Evolutionary conservation across 1,139 yeast genomes (phyloP).

Genomic region (Sugiyamaella pinicola): DNA sequence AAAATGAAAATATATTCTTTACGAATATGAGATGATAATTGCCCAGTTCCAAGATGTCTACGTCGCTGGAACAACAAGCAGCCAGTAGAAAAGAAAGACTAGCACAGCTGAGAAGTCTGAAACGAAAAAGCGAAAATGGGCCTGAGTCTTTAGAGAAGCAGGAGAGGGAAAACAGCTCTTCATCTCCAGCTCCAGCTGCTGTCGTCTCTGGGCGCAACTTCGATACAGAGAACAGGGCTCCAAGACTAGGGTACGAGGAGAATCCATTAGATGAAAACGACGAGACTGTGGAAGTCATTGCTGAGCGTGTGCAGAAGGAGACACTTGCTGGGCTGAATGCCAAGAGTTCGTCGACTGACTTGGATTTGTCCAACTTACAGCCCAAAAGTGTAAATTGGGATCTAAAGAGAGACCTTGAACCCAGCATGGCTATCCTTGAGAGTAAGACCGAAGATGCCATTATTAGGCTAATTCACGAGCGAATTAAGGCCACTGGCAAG

Average conservation of each 20-base stretch:
- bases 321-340: constrained; percentile 36
- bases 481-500: constrained; percentile 13
- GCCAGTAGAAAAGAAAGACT: constrained; percentile 45
- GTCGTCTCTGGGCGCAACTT: constrained; percentile 39
- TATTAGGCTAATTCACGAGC: constrained; percentile 40
- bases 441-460: constrained; percentile 47
- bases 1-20: no score
- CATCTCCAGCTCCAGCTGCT: neutral
- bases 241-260: constrained; percentile 42
- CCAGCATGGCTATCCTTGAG: constrained; percentile 44
- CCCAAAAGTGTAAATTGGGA: constrained; percentile 46
- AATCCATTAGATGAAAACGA: constrained; percentile 39
- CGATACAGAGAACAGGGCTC: constrained; percentile 40
- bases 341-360: constrained; percentile 24
- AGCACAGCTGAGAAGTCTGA: constrained; percentile 43
- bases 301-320: constrained; percentile 40
- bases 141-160: constrained; percentile 16
- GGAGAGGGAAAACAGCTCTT: constrained; percentile 4
- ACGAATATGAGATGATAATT: no score
- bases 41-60: constrained; percentile 20
- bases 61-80: constrained; percentile 46
- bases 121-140: constrained; percentile 32
- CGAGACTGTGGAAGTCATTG: constrained; percentile 45
- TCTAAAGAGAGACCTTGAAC: constrained; percentile 45
- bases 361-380: constrained; percentile 35